Conservation (phyloP, 1,139 yeast species). For the Candida sojae region DNA sequence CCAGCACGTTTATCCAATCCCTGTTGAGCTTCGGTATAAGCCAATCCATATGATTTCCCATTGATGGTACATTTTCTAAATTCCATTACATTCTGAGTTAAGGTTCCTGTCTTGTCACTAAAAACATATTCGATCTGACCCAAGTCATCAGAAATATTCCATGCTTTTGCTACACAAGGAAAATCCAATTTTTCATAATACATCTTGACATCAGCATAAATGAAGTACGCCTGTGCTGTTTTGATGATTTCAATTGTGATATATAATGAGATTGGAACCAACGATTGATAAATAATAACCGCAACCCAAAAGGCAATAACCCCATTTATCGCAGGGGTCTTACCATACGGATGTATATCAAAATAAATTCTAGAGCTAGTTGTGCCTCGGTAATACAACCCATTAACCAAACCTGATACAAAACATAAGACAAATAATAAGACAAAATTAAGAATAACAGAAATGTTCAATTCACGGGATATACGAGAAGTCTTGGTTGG, state of each 20-base stretch:
- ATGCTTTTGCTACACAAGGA: constrained; percentile 94
- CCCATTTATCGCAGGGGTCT: constrained; percentile 75
- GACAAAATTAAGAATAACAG: constrained; percentile 77
- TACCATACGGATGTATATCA: constrained; percentile 55
- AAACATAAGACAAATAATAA: constrained; percentile 79
- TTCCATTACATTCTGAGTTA: constrained; percentile 97
- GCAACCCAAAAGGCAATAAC: constrained; percentile 85
- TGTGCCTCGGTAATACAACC: constrained; percentile 59
- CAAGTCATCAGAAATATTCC: constrained; percentile 96
- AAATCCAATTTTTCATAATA: constrained; percentile 83
- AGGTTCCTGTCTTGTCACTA: constrained; percentile 95
- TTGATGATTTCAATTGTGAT: constrained; percentile 94
- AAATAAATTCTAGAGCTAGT: constrained; percentile 64
- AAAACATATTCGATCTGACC: constrained; percentile 96
- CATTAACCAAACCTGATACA: constrained; percentile 80
- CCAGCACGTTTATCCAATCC: constrained; percentile 92
- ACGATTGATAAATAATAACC: constrained; percentile 82
- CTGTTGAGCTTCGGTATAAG: constrained; percentile 93
- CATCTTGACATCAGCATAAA: constrained; percentile 84
- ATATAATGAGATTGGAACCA: constrained; percentile 93
- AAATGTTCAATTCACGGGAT: constrained; percentile 77
- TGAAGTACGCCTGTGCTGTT: constrained; percentile 91
- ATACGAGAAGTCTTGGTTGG: constrained; percentile 88
- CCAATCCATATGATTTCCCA: constrained; percentile 88
- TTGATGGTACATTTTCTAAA: constrained; percentile 89